phyloP scores from a whole-genome alignment of 306 rosid species.

The peach (Prunus persica) region DNA sequence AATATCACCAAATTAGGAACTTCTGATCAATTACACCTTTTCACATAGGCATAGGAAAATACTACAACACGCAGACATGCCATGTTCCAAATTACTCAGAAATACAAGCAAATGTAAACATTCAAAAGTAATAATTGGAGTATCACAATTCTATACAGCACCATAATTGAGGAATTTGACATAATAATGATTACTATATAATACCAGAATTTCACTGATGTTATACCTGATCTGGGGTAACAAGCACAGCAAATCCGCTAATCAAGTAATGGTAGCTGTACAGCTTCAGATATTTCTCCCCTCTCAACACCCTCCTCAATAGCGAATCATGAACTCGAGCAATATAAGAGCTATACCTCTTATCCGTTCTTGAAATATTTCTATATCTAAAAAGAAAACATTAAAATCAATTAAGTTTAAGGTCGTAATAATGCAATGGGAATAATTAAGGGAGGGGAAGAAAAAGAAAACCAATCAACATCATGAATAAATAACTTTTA shows the following conservation, averaged over 20 bases:
- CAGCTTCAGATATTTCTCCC: slow-evolving; percentile 89
- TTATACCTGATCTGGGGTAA: slow-evolving; percentile 79
- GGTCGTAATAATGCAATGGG: slow-evolving; percentile 12
- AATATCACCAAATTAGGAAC: neutral
- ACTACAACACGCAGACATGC: neutral
- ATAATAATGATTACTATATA: neutral
- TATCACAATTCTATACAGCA: slow-evolving; percentile 3
- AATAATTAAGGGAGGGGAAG: neutral
- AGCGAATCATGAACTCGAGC: slow-evolving; percentile 83
- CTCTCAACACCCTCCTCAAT: slow-evolving; percentile 71
- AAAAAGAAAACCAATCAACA: neutral
- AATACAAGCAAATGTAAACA: neutral
- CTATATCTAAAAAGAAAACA: slow-evolving; percentile 23
- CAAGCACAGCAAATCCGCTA: slow-evolving; percentile 87
- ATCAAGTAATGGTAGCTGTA: slow-evolving; percentile 95
- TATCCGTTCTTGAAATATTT: slow-evolving; percentile 56
- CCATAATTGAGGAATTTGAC: slow-evolving; percentile 11
- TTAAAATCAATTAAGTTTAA: slow-evolving; percentile 16
- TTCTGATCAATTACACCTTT: neutral
- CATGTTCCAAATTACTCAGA: neutral
- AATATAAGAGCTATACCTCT: slow-evolving; percentile 51
- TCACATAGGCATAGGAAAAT: neutral
- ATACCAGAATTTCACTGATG: neutral
- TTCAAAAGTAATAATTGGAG: neutral
- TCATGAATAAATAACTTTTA: neutral